Evolutionary conservation across 2,329 filamentous ascomycete genomes (phyloP).

Genomic region (Ceratocystis smalleyi): DNA sequence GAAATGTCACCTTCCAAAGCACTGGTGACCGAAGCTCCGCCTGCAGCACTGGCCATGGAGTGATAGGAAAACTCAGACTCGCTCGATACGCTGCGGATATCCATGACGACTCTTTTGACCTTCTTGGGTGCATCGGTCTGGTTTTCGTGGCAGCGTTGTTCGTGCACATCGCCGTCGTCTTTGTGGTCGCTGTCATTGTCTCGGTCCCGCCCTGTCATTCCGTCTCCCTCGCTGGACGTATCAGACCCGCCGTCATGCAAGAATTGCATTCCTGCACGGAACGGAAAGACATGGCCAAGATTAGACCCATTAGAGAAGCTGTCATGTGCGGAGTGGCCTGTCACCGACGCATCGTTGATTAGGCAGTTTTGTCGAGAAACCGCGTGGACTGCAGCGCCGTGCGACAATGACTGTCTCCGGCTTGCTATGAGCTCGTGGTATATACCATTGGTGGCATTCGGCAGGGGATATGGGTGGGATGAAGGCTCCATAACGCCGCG

Average conservation of each 20-base stretch:
- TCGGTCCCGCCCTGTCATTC: not conserved
- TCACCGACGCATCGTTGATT: not conserved
- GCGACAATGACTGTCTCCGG: conserved; percentile 10
- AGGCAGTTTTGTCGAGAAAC: conserved; percentile 30
- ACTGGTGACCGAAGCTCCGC: conserved; percentile 57
- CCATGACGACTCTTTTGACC: conserved; percentile 73
- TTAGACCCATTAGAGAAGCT: conserved; percentile 39
- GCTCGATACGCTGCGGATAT: conserved; percentile 73
- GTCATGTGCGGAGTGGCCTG: conserved; percentile 27
- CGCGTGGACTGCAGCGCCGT: conserved; percentile 11
- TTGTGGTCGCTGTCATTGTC: conserved; percentile 25
- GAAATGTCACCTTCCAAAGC: conserved; percentile 75
- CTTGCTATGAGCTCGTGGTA: conserved; percentile 8
- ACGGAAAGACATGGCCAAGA: conserved; percentile 81
- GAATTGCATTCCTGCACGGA: conserved; percentile 28
- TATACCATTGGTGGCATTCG: conserved; percentile 5
- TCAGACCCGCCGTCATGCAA: conserved; percentile 25
- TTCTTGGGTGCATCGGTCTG: conserved; percentile 29
- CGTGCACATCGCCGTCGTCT: conserved; percentile 25
- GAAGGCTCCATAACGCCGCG: conserved; percentile 61
- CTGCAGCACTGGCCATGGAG: conserved; percentile 51
- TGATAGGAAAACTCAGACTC: conserved; percentile 71
- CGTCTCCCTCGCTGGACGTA: conserved; percentile 5
- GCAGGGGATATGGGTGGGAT: not conserved
- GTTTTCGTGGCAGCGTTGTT: conserved; percentile 10